These are phyloP conservation scores for Cnidoscolus chayamansa DNA, from an alignment of 441 rosid species.

Conservation along the genomic window DNA sequence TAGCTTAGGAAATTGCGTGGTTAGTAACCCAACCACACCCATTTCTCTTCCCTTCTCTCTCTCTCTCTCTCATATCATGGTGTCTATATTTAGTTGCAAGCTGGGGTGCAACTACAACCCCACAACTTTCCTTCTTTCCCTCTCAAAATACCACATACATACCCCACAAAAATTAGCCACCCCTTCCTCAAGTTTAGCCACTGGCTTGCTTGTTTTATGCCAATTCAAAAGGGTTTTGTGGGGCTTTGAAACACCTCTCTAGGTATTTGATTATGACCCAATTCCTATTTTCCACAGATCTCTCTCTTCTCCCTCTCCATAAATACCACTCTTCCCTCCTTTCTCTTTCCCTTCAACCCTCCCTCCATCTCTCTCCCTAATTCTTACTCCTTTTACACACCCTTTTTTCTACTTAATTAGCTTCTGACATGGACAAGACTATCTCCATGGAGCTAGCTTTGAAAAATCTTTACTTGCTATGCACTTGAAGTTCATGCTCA, in stretches of 20 bases:
- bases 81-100: constrained; percentile 66
- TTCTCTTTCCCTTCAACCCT: constrained; percentile 27
- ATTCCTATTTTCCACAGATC: constrained; percentile 29
- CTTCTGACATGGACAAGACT: no score
- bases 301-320: not conserved
- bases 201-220: constrained; percentile 45
- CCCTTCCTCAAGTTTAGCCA: constrained; percentile 26
- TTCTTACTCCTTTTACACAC: no score
- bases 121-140: constrained; percentile 49
- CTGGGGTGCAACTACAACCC: constrained; percentile 42
- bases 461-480: no score
- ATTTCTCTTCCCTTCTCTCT: constrained; percentile 24
- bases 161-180: no score
- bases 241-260: constrained; percentile 27
- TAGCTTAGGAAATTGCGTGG: constrained; percentile 63
- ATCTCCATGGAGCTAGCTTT: no score
- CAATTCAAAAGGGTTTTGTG: constrained; percentile 43
- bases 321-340: not conserved
- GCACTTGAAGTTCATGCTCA: no score
- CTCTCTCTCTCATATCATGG: constrained; percentile 17
- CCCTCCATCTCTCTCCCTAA: constrained; percentile 6
- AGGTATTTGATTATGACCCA: constrained; percentile 25
- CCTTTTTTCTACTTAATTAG: no score
- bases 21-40: constrained; percentile 27
- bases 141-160: constrained; percentile 26